Evolutionary conservation across 2,329 filamentous ascomycete species (phyloP).

Genomic region (Pseudocercospora cruenta): DNA sequence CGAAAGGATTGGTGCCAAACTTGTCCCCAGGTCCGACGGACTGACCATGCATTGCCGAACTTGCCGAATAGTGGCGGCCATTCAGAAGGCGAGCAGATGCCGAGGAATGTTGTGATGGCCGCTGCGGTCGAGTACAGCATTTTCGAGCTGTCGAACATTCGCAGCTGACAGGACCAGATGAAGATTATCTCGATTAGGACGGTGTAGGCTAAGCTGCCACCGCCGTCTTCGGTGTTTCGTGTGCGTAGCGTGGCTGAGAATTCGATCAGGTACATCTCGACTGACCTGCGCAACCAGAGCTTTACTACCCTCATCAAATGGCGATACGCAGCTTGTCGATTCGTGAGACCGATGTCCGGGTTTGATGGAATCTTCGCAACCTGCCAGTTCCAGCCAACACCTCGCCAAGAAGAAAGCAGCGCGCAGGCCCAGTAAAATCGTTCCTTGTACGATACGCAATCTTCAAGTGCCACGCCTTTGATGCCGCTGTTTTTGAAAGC

Average conservation of each 20-base stretch:
- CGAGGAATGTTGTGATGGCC: neutral
- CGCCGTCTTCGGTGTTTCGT: neutral
- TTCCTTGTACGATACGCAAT: neutral
- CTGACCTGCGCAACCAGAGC: neutral
- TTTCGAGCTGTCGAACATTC: conserved; percentile 8
- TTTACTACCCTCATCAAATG: neutral
- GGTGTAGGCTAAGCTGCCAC: neutral
- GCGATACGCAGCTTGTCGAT: neutral
- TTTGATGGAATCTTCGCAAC: neutral
- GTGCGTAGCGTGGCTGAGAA: neutral
- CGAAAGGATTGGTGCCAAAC: conserved; percentile 1
- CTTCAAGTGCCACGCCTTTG: neutral
- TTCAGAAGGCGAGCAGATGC: neutral
- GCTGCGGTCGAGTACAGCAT: neutral
- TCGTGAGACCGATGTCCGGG: neutral
- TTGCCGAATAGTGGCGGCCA: conserved; percentile 4
- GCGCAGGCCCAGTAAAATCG: neutral
- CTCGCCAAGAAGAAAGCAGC: neutral
- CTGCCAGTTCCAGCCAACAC: conserved; percentile 1
- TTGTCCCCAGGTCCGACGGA: neutral
- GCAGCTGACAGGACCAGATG: neutral
- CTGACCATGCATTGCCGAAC: neutral
- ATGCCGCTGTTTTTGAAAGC: neutral
- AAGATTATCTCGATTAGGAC: neutral
- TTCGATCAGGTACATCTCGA: neutral